Percentiles rank a stretch among this genome's conserved stretches.
These are phyloP conservation scores for Rhizopogon vulgaris DNA, from an alignment of 768 basidiomycete species.

Conservation along the genomic window DNA sequence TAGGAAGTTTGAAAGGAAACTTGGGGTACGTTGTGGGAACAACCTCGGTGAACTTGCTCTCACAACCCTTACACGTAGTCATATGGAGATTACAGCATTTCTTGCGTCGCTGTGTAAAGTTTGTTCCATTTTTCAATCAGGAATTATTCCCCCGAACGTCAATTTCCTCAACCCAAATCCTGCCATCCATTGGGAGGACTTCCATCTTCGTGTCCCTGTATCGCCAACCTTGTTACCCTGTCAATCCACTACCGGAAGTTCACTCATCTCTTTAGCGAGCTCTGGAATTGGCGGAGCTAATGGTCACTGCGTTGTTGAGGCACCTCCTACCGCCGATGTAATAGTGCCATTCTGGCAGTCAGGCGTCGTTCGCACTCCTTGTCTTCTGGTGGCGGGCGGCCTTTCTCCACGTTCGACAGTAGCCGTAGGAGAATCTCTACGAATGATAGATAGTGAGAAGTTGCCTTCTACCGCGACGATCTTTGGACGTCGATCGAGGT, in stretches of 20 bases:
- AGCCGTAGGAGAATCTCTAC: not conserved
- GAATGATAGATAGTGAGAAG: not conserved
- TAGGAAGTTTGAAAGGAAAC: slow-evolving; percentile 43
- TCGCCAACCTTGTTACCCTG: slow-evolving; percentile 11
- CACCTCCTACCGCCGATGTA: slow-evolving; percentile 10
- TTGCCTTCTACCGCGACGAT: not conserved
- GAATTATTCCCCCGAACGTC: slow-evolving; percentile 34
- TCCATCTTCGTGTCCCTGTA: slow-evolving; percentile 28
- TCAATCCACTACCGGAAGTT: slow-evolving; percentile 13
- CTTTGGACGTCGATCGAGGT: slow-evolving; percentile 25
- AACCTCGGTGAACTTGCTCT: slow-evolving; percentile 22
- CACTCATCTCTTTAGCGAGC: slow-evolving; percentile 35
- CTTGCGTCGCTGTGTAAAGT: slow-evolving; percentile 40
- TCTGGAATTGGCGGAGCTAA: slow-evolving; percentile 42
- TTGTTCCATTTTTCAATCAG: slow-evolving; percentile 30
- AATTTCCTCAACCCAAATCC: slow-evolving; percentile 32
- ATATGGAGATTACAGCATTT: slow-evolving; percentile 39
- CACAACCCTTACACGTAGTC: slow-evolving; percentile 17
- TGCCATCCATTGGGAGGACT: slow-evolving; percentile 33
- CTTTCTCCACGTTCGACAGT: slow-evolving; percentile 28
- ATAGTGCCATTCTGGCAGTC: not conserved
- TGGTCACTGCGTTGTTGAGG: slow-evolving; percentile 35
- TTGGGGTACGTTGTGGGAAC: slow-evolving; percentile 28
- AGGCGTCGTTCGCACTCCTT: not conserved
- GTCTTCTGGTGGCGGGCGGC: slow-evolving; percentile 23